Evolutionary conservation across 176 grass and related monocot genomes (phyloP), one percentile per base, ranked within the genome.

Genomic region (Urochloa ruziziensis): DNA sequence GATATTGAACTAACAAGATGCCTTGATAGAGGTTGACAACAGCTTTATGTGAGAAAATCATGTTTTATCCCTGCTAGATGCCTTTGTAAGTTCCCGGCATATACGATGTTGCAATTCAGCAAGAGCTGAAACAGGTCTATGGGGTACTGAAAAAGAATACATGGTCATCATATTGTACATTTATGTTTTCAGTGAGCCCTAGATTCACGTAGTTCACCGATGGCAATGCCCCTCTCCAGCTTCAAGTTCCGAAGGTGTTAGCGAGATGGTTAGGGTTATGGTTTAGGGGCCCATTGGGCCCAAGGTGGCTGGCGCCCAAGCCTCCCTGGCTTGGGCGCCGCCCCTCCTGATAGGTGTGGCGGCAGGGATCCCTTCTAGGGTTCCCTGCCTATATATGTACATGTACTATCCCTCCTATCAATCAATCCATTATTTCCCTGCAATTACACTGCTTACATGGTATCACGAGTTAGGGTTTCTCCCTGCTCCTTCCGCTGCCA

Each of bases 181-280:
- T 44, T 53, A 16, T 23, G 24, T 19, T 52, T 49, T 27, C 19
- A 18, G 28, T 37, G 36, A 30, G 30, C 13, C 35, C 30, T 23
- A 51, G 0, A 74, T n/a, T 62, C 44, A 51, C 57, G 57, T 43
- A 74, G 43, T 10, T 75, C 59, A 7, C 13, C 17, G 2, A 75
- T 39, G 59, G 32, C 4, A 65, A 66, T 75, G 14, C 51, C 16
- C 44, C 59, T 84, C 59, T 75, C 34, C 43, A 65, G 70, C 59
- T 84, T 75, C 62, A 84, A 39, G 59, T 30, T 75, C 15, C 44
- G 71, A 23, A 84, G n/a, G n/a, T n/a, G n/a, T n/a, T n/a, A n/a
- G n/a, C n/a, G n/a, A n/a, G n/a, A n/a, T n/a, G n/a, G n/a, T n/a
- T n/a, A n/a, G n/a, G n/a, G n/a, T n/a, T n/a, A n/a, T n/a, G n/a